These are phyloP conservation scores for Aspergillus sp. DNA, from an alignment of 2,329 filamentous ascomycete genomes.

Conservation along the genomic window DNA sequence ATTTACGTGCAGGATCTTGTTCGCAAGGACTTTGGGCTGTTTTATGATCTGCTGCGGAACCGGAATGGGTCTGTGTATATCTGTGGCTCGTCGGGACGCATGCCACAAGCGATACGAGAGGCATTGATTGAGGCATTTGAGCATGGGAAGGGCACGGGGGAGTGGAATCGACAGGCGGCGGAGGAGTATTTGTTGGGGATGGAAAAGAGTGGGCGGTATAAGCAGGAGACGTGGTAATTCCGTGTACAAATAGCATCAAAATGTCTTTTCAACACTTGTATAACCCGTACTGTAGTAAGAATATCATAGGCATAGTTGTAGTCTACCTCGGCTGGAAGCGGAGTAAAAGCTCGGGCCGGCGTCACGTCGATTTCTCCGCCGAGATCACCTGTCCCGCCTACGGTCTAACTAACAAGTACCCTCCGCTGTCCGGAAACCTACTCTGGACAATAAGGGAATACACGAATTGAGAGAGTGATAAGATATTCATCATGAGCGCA, in stretches of 20 bases:
- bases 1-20: slow-evolving; percentile 63
- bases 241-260: background rate
- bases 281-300: background rate
- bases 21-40: slow-evolving; percentile 41
- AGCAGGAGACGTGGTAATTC: slow-evolving; percentile 62
- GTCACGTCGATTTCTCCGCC: slow-evolving; percentile 16
- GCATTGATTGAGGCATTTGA: slow-evolving; percentile 58
- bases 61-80: slow-evolving; percentile 47
- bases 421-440: background rate
- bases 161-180: slow-evolving; percentile 41
- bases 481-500: slow-evolving; percentile 35
- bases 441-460: background rate
- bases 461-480: no score
- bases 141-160: slow-evolving; percentile 41
- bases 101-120: slow-evolving; percentile 63
- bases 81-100: slow-evolving; percentile 56
- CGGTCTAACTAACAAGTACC: slow-evolving; percentile 1
- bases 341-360: slow-evolving; percentile 25
- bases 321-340: slow-evolving; percentile 25
- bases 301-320: background rate
- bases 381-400: slow-evolving; percentile 17
- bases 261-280: background rate
- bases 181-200: slow-evolving; percentile 50
- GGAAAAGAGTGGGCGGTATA: slow-evolving; percentile 58
- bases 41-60: slow-evolving; percentile 49